Evolutionary conservation across 31 red algal genomes (phyloP), one percentile per base, ranked within the genome.

Genomic region (Bonnemaisonia californica): DNA sequence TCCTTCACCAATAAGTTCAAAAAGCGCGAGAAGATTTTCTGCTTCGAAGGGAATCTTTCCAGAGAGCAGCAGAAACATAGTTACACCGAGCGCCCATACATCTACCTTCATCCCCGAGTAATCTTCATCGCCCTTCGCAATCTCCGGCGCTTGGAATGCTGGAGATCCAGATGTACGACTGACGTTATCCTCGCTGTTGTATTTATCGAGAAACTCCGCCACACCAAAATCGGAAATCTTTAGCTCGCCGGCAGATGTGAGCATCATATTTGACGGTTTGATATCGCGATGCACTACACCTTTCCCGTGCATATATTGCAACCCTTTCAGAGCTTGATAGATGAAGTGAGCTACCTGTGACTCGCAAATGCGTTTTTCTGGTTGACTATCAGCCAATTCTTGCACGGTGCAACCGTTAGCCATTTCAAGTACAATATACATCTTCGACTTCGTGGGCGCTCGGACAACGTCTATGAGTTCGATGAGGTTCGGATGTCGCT

Each of bases 171-270:
- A 87, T 1, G 96, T 95, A 32, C 93, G 84, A 37, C 79, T 92
- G 34, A 95, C 92, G 54, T 73, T 80, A 34, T 94, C 96, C 9
- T 84, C 69, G 54, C 57, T 82, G 41, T 82, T 88, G 82, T 95
- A 95, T 39, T 87, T 85, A 64, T 98, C 84, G 41, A 98, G 84
- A 83, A 92, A 93, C 59, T 98, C 96, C 27, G 96, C 92, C 24
- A 98, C 92, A 47, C 92, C 95, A 83, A 98, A 98, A 72, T 98
- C 95, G 12, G 95, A 79, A 39, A 98, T 86, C 73, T 94, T 98
- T 24, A 98, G 45, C 19, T 82, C 71, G 3, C 85, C 82, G 34
- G 80, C 74, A 28, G 91, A 71, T 24, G 91, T 94, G n/a, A 98
- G 79, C 88, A 98, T 94, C 70, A 94, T 77, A 68, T 98, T 98